Conservation (phyloP, 805 yeast species). For the Diddensiella transvaalensis region DNA sequence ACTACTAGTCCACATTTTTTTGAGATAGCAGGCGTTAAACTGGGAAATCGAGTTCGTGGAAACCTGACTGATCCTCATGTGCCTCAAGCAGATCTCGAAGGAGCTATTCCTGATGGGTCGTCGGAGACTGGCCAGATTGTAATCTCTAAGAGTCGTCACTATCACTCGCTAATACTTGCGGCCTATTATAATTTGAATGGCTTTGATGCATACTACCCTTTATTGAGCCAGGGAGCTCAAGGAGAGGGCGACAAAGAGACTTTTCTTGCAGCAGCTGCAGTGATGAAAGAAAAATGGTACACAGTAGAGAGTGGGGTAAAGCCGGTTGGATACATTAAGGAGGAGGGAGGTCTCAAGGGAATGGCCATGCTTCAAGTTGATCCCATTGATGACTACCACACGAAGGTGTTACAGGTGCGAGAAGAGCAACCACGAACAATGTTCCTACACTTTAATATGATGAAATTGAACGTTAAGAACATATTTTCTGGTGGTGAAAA, state of each 20-base stretch:
- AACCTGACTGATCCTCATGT: constrained; percentile 27
- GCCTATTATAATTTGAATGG: constrained; percentile 65
- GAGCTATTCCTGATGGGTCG: constrained; percentile 64
- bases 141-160: constrained; percentile 55
- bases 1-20: constrained; percentile 72
- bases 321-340: constrained; percentile 7
- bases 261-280: constrained; percentile 65
- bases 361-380: constrained; percentile 75
- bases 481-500: constrained; percentile 36
- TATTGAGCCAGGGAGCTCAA: constrained; percentile 55
- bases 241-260: constrained; percentile 87
- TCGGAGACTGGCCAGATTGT: constrained; percentile 67
- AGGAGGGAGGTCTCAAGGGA: constrained; percentile 45
- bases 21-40: constrained; percentile 56
- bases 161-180: constrained; percentile 52
- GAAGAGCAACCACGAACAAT: constrained; percentile 25
- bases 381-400: constrained; percentile 54
- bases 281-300: constrained; percentile 40
- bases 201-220: constrained; percentile 53
- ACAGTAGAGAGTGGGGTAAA: background rate
- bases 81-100: constrained; percentile 57
- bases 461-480: constrained; percentile 61
- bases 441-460: constrained; percentile 65
- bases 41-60: constrained; percentile 39
- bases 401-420: constrained; percentile 10